Conservation (phyloP, 1,284 basidiomycete genomes). For the Athelia sp. region DNA sequence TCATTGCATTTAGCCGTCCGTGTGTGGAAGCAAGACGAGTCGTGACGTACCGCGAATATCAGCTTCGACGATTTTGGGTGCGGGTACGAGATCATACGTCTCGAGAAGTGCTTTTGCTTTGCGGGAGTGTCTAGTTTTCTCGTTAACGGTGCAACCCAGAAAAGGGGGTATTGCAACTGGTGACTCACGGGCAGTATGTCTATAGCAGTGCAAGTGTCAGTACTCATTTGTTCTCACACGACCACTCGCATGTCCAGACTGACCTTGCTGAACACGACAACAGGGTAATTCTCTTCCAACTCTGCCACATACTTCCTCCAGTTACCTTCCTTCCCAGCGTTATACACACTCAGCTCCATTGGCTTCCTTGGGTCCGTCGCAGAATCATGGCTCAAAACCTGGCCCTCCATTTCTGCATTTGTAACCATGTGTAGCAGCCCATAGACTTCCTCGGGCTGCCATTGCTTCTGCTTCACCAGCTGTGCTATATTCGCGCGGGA, state of each 20-base stretch:
- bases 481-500: slow-evolving; percentile 36
- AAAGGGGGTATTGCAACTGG: not conserved
- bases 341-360: slow-evolving; percentile 48
- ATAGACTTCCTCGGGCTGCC: slow-evolving; percentile 50
- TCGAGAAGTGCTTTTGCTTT: slow-evolving; percentile 66
- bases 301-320: slow-evolving; percentile 44
- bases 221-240: not conserved
- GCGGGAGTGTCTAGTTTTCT: slow-evolving; percentile 66
- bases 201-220: slow-evolving; percentile 19
- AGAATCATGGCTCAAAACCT: slow-evolving; percentile 34
- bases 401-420: slow-evolving; percentile 37
- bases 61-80: slow-evolving; percentile 71
- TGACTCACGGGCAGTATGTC: slow-evolving; percentile 69
- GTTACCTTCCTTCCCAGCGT: slow-evolving; percentile 30
- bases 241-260: slow-evolving; percentile 13
- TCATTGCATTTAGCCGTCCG: not conserved
- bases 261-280: slow-evolving; percentile 81
- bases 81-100: slow-evolving; percentile 60
- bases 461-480: slow-evolving; percentile 23
- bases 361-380: slow-evolving; percentile 36
- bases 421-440: slow-evolving; percentile 62
- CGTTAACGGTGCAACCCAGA: no score
- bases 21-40: slow-evolving; percentile 5
- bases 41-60: slow-evolving; percentile 59
- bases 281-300: slow-evolving; percentile 50